A percentile compares a stretch with the other conserved stretches of the same genome.
Evolutionary conservation across 345 rosid species (phyloP).

Genomic region (Passiflora organensis): DNA sequence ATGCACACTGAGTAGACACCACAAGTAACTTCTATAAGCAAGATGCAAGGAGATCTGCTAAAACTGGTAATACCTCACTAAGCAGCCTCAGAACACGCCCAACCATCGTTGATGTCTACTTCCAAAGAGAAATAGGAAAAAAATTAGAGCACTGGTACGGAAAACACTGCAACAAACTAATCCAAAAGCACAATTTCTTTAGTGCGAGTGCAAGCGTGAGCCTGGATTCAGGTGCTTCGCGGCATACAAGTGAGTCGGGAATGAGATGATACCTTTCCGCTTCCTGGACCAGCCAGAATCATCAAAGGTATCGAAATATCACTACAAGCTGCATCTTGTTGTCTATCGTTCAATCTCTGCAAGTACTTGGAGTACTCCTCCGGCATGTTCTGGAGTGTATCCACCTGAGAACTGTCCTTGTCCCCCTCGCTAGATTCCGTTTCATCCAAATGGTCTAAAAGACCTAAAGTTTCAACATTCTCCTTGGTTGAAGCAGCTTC

Average conservation of each 20-base stretch:
- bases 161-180: no score
- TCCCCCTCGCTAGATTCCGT: slow-evolving; percentile 20
- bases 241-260: no score
- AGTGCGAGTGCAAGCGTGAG: no score
- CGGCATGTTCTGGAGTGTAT: slow-evolving; percentile 40
- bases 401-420: slow-evolving; percentile 19
- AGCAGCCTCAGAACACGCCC: slow-evolving; percentile 80
- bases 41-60: slow-evolving; percentile 5
- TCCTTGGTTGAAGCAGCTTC: slow-evolving; percentile 14
- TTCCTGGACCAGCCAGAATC: slow-evolving; percentile 97
- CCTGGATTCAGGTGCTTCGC: no score
- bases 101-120: slow-evolving; percentile 94
- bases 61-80: slow-evolving; percentile 48
- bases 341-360: slow-evolving; percentile 69
- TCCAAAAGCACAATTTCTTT: no score
- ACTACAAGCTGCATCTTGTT: slow-evolving; percentile 78
- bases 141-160: no score
- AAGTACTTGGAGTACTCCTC: slow-evolving; percentile 57
- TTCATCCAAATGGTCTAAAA: slow-evolving; percentile 5
- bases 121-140: slow-evolving; percentile 16
- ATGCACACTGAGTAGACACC: not conserved
- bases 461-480: slow-evolving; percentile 2
- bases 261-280: slow-evolving; percentile 64
- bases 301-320: slow-evolving; percentile 68
- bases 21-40: not conserved